phyloP scores from a whole-genome alignment of 2,329 filamentous ascomycete genomes.

The Chrysosporium queenslandicum region DNA sequence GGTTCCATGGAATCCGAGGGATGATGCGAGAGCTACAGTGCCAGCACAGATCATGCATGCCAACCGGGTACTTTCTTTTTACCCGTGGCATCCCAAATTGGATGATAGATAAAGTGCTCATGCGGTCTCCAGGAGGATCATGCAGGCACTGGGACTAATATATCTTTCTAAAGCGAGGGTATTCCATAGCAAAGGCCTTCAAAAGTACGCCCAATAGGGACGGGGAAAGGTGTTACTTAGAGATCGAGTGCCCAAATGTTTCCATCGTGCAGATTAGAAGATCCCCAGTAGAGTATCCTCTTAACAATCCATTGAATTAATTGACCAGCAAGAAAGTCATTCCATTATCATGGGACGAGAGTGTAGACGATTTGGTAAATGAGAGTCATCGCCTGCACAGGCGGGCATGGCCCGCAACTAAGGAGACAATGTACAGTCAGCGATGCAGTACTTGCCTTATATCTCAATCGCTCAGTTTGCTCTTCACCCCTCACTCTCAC shows the following conservation, averaged over 20 bases:
- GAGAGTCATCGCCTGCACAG: background rate
- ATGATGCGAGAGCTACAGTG: background rate
- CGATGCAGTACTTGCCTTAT: background rate
- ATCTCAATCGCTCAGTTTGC: background rate
- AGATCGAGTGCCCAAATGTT: too few species aligned
- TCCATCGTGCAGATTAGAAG: too few species aligned
- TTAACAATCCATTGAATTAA: too few species aligned
- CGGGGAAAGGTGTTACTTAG: background rate
- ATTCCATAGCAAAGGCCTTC: background rate
- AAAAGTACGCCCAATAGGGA: background rate
- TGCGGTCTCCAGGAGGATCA: background rate
- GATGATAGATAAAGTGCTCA: background rate
- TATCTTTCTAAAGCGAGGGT: background rate
- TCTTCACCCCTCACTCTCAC: background rate
- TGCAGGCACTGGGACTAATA: background rate
- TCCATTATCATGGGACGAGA: background rate
- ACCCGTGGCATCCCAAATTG: background rate
- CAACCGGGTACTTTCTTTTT: background rate
- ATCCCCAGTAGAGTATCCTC: too few species aligned
- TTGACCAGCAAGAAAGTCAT: too few species aligned
- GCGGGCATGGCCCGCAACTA: too few species aligned
- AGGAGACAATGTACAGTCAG: slow-evolving; percentile 1
- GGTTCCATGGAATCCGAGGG: background rate
- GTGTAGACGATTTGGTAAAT: background rate
- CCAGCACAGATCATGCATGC: background rate